Conservation (phyloP, 768 basidiomycete species). For the Mycena indigotica region DNA sequence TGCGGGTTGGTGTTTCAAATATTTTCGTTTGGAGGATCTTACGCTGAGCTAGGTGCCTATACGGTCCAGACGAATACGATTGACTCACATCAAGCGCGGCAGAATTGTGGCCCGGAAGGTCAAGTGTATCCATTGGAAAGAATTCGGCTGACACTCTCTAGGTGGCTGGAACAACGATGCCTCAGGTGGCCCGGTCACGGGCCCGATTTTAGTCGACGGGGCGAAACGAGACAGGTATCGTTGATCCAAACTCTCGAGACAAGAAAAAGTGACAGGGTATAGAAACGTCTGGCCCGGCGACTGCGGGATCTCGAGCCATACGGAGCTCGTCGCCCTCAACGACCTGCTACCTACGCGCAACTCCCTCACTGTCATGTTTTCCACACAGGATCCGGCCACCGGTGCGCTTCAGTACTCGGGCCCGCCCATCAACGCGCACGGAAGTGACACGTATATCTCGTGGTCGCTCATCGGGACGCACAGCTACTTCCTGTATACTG, state of each 20-base stretch:
- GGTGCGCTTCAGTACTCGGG: slow-evolving; percentile 50
- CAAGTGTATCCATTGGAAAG: background rate
- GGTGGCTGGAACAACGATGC: slow-evolving; percentile 52
- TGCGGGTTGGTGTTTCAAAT: slow-evolving; percentile 36
- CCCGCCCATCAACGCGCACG: slow-evolving; percentile 38
- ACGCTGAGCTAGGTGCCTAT: slow-evolving; percentile 38
- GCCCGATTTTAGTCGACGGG: slow-evolving; percentile 56
- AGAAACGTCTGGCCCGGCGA: slow-evolving; percentile 39
- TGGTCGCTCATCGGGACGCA: slow-evolving; percentile 51
- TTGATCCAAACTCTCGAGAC: too few relatives aligned
- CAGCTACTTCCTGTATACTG: slow-evolving; percentile 49
- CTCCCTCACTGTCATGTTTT: slow-evolving; percentile 51
- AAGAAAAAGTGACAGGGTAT: too few relatives aligned
- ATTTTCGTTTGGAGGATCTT: slow-evolving; percentile 8
- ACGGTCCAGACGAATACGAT: slow-evolving; percentile 56
- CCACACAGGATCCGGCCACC: slow-evolving; percentile 45
- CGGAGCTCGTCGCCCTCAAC: slow-evolving; percentile 37
- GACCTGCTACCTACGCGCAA: slow-evolving; percentile 45
- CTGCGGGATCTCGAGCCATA: slow-evolving; percentile 45
- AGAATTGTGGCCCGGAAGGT: slow-evolving; percentile 31
- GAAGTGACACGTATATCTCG: slow-evolving; percentile 49
- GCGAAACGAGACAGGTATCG: slow-evolving; percentile 56
- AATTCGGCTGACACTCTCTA: slow-evolving; percentile 6
- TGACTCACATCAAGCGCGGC: slow-evolving; percentile 37
- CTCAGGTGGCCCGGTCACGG: slow-evolving; percentile 46